Conservation (phyloP, 1,139 yeast species). For the Candida mesenterica region DNA sequence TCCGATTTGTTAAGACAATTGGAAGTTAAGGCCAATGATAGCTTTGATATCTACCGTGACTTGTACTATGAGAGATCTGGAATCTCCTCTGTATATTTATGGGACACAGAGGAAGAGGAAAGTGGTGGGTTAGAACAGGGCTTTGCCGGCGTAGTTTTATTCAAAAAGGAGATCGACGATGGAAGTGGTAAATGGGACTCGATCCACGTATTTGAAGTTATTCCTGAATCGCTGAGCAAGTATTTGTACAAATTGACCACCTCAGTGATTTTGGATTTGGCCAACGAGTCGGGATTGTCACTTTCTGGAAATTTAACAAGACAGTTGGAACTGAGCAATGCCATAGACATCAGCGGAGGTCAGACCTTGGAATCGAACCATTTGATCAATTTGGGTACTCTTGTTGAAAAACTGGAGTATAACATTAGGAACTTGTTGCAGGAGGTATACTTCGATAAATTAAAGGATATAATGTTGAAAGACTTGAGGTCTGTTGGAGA, state of each 20-base stretch:
- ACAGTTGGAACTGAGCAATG: conserved; percentile 58
- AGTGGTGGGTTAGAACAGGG: conserved; percentile 35
- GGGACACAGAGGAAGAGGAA: conserved; percentile 69
- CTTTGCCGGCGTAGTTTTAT: conserved; percentile 89
- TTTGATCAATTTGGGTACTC: conserved; percentile 77
- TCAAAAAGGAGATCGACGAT: conserved; percentile 66
- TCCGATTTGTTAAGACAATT: conserved; percentile 63
- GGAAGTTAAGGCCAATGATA: conserved; percentile 81
- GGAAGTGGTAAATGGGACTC: conserved; percentile 82
- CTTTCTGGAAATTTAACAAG: conserved; percentile 85
- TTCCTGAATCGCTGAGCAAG: conserved; percentile 40
- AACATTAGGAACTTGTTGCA: conserved; percentile 84
- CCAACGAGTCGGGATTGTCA: conserved; percentile 39
- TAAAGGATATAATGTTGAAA: conserved; percentile 71
- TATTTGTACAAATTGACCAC: conserved; percentile 79
- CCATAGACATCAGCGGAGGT: conserved; percentile 34
- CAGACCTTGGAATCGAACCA: conserved; percentile 57
- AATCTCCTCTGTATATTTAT: conserved; percentile 82
- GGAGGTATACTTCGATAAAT: conserved; percentile 93
- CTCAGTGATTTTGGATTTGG: conserved; percentile 78
- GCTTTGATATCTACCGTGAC: conserved; percentile 91
- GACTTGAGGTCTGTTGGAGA: conserved; percentile 64
- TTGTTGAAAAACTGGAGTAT: conserved; percentile 86
- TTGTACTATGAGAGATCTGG: conserved; percentile 91
- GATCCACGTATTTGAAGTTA: conserved; percentile 86